Evolutionary conservation across 176 grass and related monocot genomes (phyloP).

Genomic region (Secale cereale): DNA sequence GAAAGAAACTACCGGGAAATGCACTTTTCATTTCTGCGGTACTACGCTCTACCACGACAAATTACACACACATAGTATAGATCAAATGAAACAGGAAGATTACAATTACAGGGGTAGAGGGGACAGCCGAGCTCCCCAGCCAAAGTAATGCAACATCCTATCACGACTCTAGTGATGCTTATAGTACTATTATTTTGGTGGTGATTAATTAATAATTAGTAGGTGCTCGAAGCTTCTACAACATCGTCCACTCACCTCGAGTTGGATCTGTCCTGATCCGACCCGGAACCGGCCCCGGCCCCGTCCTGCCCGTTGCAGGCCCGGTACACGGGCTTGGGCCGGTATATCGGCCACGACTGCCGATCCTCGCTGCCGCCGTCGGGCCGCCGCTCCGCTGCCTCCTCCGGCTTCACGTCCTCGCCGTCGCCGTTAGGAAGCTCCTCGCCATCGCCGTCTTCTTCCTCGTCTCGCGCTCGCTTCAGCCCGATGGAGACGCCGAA

Average conservation of each 20-base stretch:
- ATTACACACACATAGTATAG: neutral
- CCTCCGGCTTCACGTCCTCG: slow-evolving; percentile 45
- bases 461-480: slow-evolving; percentile 47
- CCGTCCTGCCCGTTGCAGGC: slow-evolving; percentile 43
- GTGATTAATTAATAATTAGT: slow-evolving; percentile 11
- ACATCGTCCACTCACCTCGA: slow-evolving; percentile 40
- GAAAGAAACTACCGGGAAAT: too few species aligned
- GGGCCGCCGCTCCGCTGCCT: slow-evolving; percentile 27
- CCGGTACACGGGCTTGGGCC: slow-evolving; percentile 52
- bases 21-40: neutral
- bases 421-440: neutral
- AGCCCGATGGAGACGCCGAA: slow-evolving; percentile 70
- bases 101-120: neutral
- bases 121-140: neutral
- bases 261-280: slow-evolving; percentile 50
- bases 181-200: neutral
- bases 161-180: neutral
- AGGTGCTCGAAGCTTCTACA: slow-evolving; percentile 29
- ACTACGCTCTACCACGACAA: neutral
- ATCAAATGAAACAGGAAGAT: neutral
- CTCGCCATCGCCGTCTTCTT: neutral
- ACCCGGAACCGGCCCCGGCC: slow-evolving; percentile 10
- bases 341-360: slow-evolving; percentile 64
- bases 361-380: slow-evolving; percentile 17
- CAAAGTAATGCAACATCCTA: neutral